Evolutionary conservation across 768 basidiomycete genomes (phyloP).

Genomic region (Dacryopinax spathularia): DNA sequence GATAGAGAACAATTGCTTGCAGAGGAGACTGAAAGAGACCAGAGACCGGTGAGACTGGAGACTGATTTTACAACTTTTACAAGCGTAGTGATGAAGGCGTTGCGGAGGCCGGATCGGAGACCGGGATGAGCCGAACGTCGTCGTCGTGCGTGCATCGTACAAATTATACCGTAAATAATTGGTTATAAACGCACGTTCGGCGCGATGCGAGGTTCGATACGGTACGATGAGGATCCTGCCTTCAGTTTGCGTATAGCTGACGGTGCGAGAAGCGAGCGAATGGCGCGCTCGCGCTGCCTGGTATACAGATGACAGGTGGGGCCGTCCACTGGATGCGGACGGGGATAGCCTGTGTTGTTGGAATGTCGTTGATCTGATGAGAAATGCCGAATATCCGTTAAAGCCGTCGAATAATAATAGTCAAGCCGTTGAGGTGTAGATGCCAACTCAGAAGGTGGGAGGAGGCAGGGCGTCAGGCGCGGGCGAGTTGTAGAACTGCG

Average conservation of each 20-base stretch:
- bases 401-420: background rate
- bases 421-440: background rate
- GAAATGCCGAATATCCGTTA: background rate
- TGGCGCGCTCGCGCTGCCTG: background rate
- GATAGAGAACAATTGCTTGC: background rate
- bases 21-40: constrained; percentile 1
- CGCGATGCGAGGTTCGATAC: background rate
- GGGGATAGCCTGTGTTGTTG: background rate
- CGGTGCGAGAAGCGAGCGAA: background rate
- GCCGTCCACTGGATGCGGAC: background rate
- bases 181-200: background rate
- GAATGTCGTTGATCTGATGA: background rate
- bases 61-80: constrained; percentile 4
- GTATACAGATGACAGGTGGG: constrained; percentile 1
- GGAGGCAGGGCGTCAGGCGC: background rate
- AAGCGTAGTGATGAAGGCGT: background rate
- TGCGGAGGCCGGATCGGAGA: background rate
- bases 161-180: background rate
- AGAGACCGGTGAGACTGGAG: too few relatives aligned
- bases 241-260: background rate
- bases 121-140: background rate
- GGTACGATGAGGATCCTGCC: background rate
- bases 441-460: background rate
- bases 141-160: background rate
- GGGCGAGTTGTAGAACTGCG: background rate